phyloP scores from a whole-genome alignment of 2,329 filamentous ascomycete species.

The Fusarium sp. region DNA sequence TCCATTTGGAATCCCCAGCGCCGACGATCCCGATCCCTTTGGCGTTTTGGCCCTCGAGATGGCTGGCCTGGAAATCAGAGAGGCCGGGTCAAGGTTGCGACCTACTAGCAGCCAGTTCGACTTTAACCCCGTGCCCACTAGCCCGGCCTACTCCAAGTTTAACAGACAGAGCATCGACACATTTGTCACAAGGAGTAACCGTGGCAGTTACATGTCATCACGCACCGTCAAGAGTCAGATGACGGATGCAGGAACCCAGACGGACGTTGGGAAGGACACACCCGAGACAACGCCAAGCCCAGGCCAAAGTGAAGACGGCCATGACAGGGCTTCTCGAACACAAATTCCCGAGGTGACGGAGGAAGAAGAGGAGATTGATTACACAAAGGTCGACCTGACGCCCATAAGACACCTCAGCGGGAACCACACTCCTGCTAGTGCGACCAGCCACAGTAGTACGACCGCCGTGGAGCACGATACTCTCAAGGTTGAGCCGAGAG shows the following conservation, averaged over 20 bases:
- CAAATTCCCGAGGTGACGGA: slow-evolving; percentile 50
- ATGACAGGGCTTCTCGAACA: slow-evolving; percentile 54
- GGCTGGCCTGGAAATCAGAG: slow-evolving; percentile 87
- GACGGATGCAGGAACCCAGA: slow-evolving; percentile 76
- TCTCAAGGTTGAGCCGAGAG: slow-evolving; percentile 35
- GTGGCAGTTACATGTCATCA: slow-evolving; percentile 80
- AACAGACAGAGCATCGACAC: slow-evolving; percentile 78
- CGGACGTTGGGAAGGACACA: slow-evolving; percentile 59
- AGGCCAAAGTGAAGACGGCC: slow-evolving; percentile 64
- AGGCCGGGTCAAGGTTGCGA: slow-evolving; percentile 78
- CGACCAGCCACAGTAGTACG: slow-evolving; percentile 36
- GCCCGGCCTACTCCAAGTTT: slow-evolving; percentile 71
- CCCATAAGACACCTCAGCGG: slow-evolving; percentile 59
- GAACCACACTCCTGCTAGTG: slow-evolving; percentile 29
- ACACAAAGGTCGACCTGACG: slow-evolving; percentile 67
- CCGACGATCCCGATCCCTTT: slow-evolving; percentile 89
- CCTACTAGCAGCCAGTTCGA: slow-evolving; percentile 85
- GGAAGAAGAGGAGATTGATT: slow-evolving; percentile 68
- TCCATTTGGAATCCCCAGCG: slow-evolving; percentile 81
- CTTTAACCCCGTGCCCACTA: slow-evolving; percentile 80
- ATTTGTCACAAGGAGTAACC: slow-evolving; percentile 66
- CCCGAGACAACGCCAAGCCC: slow-evolving; percentile 66
- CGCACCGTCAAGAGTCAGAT: slow-evolving; percentile 76
- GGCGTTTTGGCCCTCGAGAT: slow-evolving; percentile 91
- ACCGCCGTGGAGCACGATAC: slow-evolving; percentile 32